phyloP scores from a whole-genome alignment of 2,329 filamentous ascomycete species.

The Epichloe elymi region DNA sequence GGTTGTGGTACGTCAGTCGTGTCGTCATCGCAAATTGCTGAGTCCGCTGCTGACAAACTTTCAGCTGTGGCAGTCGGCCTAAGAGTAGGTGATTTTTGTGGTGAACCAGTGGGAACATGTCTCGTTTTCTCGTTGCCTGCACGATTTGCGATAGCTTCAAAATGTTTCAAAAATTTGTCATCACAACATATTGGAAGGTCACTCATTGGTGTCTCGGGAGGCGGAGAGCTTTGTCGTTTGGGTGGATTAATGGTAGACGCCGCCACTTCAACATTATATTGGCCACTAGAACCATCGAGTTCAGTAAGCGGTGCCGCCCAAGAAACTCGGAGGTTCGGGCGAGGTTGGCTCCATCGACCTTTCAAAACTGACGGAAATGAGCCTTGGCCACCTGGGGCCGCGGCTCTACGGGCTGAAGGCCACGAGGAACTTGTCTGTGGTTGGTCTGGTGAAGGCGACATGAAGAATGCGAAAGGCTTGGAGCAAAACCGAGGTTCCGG shows the following conservation, averaged over 20 bases:
- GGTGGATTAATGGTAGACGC: neutral
- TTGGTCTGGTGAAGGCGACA: slow-evolving; percentile 34
- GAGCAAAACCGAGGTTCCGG: slow-evolving; percentile 35
- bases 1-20: neutral
- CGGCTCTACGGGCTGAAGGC: neutral
- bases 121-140: slow-evolving; percentile 15
- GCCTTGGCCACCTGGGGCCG: neutral
- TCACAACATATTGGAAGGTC: slow-evolving; percentile 20
- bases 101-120: slow-evolving; percentile 29
- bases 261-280: neutral
- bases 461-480: slow-evolving; percentile 39
- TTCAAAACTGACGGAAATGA: slow-evolving; percentile 20
- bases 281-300: neutral
- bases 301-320: slow-evolving; percentile 3
- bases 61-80: slow-evolving; percentile 14
- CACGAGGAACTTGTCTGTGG: slow-evolving; percentile 1
- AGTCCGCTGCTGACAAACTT: slow-evolving; percentile 13
- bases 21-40: neutral
- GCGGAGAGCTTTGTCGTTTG: slow-evolving; percentile 27
- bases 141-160: slow-evolving; percentile 28
- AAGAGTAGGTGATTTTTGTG: slow-evolving; percentile 16
- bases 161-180: slow-evolving; percentile 33
- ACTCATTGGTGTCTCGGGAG: slow-evolving; percentile 23
- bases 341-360: slow-evolving; percentile 11
- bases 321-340: neutral